Base-by-base conservation (phyloP, 331 rosid species). In the Quercus tomentella region DNA sequence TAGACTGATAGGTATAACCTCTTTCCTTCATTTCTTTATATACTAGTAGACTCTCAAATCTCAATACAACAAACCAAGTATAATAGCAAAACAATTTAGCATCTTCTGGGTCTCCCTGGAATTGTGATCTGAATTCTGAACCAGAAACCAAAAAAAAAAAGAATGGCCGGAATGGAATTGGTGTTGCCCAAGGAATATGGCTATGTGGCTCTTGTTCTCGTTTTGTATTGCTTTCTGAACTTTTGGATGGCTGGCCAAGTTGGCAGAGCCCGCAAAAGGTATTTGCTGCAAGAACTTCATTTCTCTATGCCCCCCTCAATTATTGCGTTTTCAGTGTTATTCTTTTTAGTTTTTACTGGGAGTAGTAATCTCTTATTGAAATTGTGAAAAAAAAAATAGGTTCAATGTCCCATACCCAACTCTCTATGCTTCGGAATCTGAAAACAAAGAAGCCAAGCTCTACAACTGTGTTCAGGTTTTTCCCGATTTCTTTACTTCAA, bases 391-490 rank as follows among this genome's bases (percentile, higher is more conserved):
- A 63, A 62, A 35, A 15, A 63, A 67, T 87, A 91, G 97, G 91
- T 90, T 82, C 55, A 86, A 88, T 18, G 97, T 92, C 31, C 70
- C 21, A 21, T 90, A 83, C 68, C 96, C 97, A 7, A 88, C 88
- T 72, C 82, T 92, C 15, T 92, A 92, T 58, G 96, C 92, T 18
- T 43, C 66, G 0, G 96, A 92, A 72, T 89, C 96, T 2, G 96
- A 92, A 51, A 90, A 85, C 89, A 90, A 92, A 88, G 89, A 90
- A 52, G 97, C 93, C 43, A 90, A 86, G 30, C 74, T 82, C 84
- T 92, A 89, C 84, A 92, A 92, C 80, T 92, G 96, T 65, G 68
- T 92, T 69, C 97, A 90, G 92, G 91, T 90, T 62, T 73, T 49
- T 15, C 7, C 45, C 12, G 45, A 41, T 41, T 41, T 41, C 12